Percentiles rank a stretch among this genome's conserved stretches.
phyloP scores from a whole-genome alignment of 192 early-diverging fungal genomes.

The Dimargaris cristalligena region DNA sequence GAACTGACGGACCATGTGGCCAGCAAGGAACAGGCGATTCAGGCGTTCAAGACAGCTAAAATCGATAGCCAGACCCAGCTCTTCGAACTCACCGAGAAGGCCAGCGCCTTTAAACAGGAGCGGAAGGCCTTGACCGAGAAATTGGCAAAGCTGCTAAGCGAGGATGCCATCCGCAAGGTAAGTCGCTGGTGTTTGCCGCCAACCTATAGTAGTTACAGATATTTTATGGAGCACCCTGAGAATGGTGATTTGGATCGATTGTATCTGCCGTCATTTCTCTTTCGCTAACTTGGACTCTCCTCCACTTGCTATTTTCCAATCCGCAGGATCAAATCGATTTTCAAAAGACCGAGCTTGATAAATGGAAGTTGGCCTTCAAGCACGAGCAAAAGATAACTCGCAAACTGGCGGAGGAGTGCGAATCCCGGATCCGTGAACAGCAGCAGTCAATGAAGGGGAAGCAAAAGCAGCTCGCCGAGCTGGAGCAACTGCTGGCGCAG shows the following conservation, averaged over 20 bases:
- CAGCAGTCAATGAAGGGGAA: slow-evolving; percentile 11
- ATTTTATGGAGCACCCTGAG: no score
- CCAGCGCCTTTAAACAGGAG: not conserved
- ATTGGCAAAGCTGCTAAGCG: slow-evolving; percentile 2
- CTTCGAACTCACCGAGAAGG: slow-evolving; percentile 8
- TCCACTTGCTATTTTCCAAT: not conserved
- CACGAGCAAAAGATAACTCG: slow-evolving; percentile 9
- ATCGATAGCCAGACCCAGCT: slow-evolving; percentile 5
- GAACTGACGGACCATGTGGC: not conserved
- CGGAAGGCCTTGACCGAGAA: not conserved
- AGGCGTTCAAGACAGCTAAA: not conserved
- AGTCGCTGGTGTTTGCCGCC: no score
- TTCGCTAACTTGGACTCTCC: not conserved
- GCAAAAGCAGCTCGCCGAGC: slow-evolving; percentile 7
- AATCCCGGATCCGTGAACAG: slow-evolving; percentile 7
- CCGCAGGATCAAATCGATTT: slow-evolving; percentile 11
- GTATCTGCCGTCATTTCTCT: no score
- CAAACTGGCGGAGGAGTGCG: not conserved
- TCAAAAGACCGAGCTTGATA: not conserved
- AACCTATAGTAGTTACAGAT: no score
- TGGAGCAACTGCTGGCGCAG: slow-evolving; percentile 10
- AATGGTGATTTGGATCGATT: no score
- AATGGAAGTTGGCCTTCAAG: slow-evolving; percentile 4
- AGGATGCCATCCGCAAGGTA: not conserved
- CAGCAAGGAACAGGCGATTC: not conserved